These are phyloP conservation scores for Chrysoporthe puriensis DNA, from an alignment of 2,329 filamentous ascomycete genomes.

Conservation along the genomic window DNA sequence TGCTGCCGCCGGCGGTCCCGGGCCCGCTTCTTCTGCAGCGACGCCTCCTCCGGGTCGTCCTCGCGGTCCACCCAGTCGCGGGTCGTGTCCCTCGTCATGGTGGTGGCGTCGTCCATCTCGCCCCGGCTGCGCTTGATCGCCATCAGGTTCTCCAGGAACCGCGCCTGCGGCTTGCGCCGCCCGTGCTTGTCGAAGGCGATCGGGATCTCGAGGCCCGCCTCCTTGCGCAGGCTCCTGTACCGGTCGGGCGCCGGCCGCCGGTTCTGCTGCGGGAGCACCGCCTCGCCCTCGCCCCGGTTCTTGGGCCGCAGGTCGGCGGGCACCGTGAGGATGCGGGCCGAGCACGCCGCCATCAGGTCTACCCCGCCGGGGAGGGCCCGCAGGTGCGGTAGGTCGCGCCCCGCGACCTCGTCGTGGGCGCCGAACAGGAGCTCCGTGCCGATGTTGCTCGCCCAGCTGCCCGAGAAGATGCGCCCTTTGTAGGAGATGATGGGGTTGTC, in stretches of 20 bases:
- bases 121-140: conserved; percentile 66
- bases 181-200: conserved; percentile 51
- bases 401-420: conserved; percentile 43
- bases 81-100: conserved; percentile 50
- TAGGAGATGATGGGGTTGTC: conserved; percentile 78
- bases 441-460: conserved; percentile 79
- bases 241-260: conserved; percentile 36
- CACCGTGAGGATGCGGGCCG: conserved; percentile 69
- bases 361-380: conserved; percentile 61
- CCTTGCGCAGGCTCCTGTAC: conserved; percentile 40
- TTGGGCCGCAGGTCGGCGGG: conserved; percentile 63
- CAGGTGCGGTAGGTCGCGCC: conserved; percentile 48
- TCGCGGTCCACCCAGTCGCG: conserved; percentile 43
- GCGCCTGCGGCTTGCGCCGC: conserved; percentile 51
- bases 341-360: conserved; percentile 73
- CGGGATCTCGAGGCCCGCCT: conserved; percentile 50
- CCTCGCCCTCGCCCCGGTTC: conserved; percentile 29
- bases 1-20: conserved; percentile 34
- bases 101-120: conserved; percentile 67
- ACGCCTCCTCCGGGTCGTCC: conserved; percentile 47
- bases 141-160: conserved; percentile 69
- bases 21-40: conserved; percentile 36
- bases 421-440: conserved; percentile 83
- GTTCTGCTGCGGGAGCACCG: conserved; percentile 37
- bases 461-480: conserved; percentile 76